phyloP scores from a whole-genome alignment of 257 asterid genomes.

The Solanum phureja region DNA sequence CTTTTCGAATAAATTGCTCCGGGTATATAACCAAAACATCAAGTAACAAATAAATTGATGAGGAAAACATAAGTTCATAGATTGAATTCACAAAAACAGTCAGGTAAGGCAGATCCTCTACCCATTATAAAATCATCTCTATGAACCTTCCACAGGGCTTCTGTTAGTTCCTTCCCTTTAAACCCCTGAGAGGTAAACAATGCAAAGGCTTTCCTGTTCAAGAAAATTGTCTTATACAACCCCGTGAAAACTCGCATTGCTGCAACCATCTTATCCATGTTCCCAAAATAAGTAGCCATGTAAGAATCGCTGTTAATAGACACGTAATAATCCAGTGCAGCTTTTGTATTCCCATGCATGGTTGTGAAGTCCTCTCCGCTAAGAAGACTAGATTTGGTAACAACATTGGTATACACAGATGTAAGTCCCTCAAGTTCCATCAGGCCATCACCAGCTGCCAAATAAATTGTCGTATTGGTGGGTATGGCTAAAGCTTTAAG shows the following conservation, averaged over 20 bases:
- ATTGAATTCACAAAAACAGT: constrained; percentile 83
- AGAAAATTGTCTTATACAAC: constrained; percentile 54
- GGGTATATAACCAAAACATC: background rate
- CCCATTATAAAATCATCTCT: constrained; percentile 84
- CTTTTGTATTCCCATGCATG: constrained; percentile 97
- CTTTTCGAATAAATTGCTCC: background rate
- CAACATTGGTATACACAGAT: constrained; percentile 54
- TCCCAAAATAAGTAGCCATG: constrained; percentile 82
- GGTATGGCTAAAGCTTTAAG: constrained; percentile 87
- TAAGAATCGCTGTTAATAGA: constrained; percentile 68
- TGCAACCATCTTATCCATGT: constrained; percentile 98
- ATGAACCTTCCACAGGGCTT: constrained; percentile 73
- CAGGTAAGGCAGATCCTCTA: constrained; percentile 83
- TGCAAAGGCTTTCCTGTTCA: constrained; percentile 63
- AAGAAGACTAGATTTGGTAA: constrained; percentile 59
- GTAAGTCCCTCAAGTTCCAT: constrained; percentile 83
- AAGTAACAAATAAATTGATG: background rate
- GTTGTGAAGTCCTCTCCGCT: constrained; percentile 46
- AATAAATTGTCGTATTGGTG: constrained; percentile 55
- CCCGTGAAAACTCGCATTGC: constrained; percentile 86
- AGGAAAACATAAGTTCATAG: constrained; percentile 8
- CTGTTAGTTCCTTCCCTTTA: constrained; percentile 39
- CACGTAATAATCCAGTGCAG: constrained; percentile 80
- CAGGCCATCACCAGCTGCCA: constrained; percentile 96
- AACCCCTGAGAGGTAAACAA: constrained; percentile 47